These are phyloP conservation scores for Cystobasidiopsis lactophilus DNA, from an alignment of 768 basidiomycete genomes.

Conservation along the genomic window DNA sequence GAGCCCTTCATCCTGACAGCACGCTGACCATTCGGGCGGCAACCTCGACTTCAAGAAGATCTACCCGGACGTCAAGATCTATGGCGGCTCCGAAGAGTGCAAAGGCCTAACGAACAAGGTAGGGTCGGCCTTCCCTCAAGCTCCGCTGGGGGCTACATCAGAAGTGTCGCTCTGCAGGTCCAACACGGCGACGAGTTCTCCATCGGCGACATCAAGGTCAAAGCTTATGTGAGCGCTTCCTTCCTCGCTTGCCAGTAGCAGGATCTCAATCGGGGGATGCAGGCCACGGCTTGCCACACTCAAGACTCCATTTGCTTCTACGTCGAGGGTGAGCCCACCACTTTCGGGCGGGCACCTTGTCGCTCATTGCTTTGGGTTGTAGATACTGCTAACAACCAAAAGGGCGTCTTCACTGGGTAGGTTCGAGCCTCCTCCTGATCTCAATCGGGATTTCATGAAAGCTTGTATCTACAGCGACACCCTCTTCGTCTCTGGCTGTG, in stretches of 20 bases:
- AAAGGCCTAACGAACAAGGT: slow-evolving; percentile 43
- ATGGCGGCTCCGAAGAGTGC: slow-evolving; percentile 57
- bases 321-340: slow-evolving; percentile 33
- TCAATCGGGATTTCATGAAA: background rate
- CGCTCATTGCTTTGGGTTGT: background rate
- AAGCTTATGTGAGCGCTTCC: slow-evolving; percentile 17
- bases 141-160: too few relatives aligned
- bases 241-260: background rate
- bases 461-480: slow-evolving; percentile 24
- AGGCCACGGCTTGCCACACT: slow-evolving; percentile 82
- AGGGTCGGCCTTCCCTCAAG: background rate
- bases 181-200: slow-evolving; percentile 61
- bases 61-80: slow-evolving; percentile 39
- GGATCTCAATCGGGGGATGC: slow-evolving; percentile 35
- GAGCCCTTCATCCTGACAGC: too few relatives aligned
- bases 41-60: slow-evolving; percentile 15
- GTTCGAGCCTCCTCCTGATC: slow-evolving; percentile 2
- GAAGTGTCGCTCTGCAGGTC: slow-evolving; percentile 23
- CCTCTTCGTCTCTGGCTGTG: slow-evolving; percentile 41
- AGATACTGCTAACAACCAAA: slow-evolving; percentile 32
- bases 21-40: slow-evolving; percentile 7
- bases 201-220: slow-evolving; percentile 31
- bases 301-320: slow-evolving; percentile 89
- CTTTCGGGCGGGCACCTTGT: background rate
- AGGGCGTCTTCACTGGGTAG: slow-evolving; percentile 70